Base-by-base conservation (phyloP, 139 green algal genomes). In the Picochlorum sp. region DNA sequence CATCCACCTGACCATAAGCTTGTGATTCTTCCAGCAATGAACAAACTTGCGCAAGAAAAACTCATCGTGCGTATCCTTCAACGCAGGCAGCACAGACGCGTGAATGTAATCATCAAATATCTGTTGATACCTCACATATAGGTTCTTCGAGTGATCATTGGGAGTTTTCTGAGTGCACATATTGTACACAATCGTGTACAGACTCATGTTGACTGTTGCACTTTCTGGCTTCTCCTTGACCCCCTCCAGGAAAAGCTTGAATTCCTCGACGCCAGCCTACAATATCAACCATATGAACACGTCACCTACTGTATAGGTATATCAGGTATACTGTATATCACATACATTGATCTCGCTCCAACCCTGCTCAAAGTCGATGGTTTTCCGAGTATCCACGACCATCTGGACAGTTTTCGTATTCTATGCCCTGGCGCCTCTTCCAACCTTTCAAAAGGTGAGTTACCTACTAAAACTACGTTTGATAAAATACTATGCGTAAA, bases 121-220 rank as follows among this genome's bases (percentile, higher is more conserved):
- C 14, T 94, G 78, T 16, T 81, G 65, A 68, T 99, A 99, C 49
- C 88, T 76, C 2, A 81, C 64, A 67, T 99, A 99, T 37, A 99
- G 84, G 78, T 92, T 80, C 77, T 96, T 85, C 6, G 90, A 97
- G 72, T 96, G 97, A 66, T 99, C 94, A 54, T 97, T 81, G 0
- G 94, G 94, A 4, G 92, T 88, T 79, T 99, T 99, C 73, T 99
- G 94, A 0, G 94, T 99, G 83, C 94, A 99, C 94, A 98, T 98
- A 76, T 98, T 95, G 83, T 97, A 97, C 62, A 96, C 95, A 9
- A 84, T 95, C 47, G 67, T 75, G 56, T 79, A 55, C 71, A 15
- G 14, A 49, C 15, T 57, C 18, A 75, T 34, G 26, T 13, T 45
- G 56, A 59, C 45, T 49, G 18, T 49, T n/a, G 8, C n/a, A 63